phyloP scores from a whole-genome alignment of 164 flowering plant species.

The Annona cherimola region DNA sequence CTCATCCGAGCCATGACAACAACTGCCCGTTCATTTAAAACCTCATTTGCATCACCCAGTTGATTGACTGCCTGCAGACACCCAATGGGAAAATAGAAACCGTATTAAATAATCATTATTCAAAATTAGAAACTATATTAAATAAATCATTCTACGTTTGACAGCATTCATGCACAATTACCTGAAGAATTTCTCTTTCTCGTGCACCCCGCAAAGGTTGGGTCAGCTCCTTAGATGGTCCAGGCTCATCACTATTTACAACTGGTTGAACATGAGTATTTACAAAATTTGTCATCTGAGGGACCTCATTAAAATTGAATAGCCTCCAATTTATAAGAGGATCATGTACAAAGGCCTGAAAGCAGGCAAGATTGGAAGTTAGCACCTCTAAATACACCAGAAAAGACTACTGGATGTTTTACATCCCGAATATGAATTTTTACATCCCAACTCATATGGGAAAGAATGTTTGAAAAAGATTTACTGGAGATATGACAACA shows the following conservation, averaged over 20 bases:
- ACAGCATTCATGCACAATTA: slow-evolving; percentile 14
- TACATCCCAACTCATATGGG: no score
- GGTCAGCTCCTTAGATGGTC: slow-evolving; percentile 49
- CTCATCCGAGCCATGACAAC: slow-evolving; percentile 98
- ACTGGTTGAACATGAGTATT: slow-evolving; percentile 52
- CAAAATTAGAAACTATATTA: neutral
- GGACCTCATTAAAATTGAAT: slow-evolving; percentile 91
- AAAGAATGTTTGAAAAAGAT: no score
- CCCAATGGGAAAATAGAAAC: slow-evolving; percentile 2
- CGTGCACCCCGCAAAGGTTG: slow-evolving; percentile 89
- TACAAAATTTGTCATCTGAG: slow-evolving; percentile 62
- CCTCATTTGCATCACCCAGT: slow-evolving; percentile 98
- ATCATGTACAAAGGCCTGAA: slow-evolving; percentile 98
- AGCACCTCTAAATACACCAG: neutral
- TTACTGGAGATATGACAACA: no score
- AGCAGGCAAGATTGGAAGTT: slow-evolving; percentile 8
- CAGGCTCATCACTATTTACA: slow-evolving; percentile 71
- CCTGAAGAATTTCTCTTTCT: slow-evolving; percentile 96
- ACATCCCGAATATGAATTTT: no score
- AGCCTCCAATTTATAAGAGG: slow-evolving; percentile 99
- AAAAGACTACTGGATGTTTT: no score
- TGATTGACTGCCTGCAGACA: slow-evolving; percentile 82
- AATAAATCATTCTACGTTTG: neutral
- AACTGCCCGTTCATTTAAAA: slow-evolving; percentile 90
- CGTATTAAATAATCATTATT: neutral